Evolutionary conservation across 768 basidiomycete species (phyloP).

Genomic region (Boletus rubroflammeus): DNA sequence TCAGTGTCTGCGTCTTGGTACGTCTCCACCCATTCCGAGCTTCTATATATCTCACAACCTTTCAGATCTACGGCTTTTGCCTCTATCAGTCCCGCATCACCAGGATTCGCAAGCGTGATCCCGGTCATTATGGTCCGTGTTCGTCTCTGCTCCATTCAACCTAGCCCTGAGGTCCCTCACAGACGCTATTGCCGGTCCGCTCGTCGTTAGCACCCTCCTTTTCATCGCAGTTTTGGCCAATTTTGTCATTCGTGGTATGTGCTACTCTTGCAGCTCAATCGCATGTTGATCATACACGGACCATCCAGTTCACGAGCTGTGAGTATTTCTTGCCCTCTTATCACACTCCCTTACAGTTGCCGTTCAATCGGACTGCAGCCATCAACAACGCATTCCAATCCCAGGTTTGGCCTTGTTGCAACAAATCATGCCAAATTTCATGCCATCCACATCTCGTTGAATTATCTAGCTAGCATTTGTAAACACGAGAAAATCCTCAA

Average conservation of each 20-base stretch:
- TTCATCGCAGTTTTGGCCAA: slow-evolving; percentile 88
- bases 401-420: slow-evolving; percentile 28
- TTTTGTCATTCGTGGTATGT: slow-evolving; percentile 80
- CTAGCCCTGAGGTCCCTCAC: slow-evolving; percentile 1
- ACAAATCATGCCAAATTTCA: slow-evolving; percentile 19
- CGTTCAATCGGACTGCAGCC: slow-evolving; percentile 12
- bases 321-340: slow-evolving; percentile 14
- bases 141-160: slow-evolving; percentile 14
- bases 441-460: slow-evolving; percentile 9
- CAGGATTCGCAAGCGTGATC: slow-evolving; percentile 86
- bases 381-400: slow-evolving; percentile 26
- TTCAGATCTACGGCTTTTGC: slow-evolving; percentile 77
- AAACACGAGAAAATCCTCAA: background rate
- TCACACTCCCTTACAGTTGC: background rate
- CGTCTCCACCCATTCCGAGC: background rate
- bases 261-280: background rate
- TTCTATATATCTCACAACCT: background rate
- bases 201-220: slow-evolving; percentile 75
- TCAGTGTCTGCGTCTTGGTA: slow-evolving; percentile 72
- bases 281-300: slow-evolving; percentile 4
- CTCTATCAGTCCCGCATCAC: slow-evolving; percentile 87
- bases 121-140: slow-evolving; percentile 77
- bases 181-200: slow-evolving; percentile 83
- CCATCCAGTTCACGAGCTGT: slow-evolving; percentile 58
- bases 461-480: background rate